Conservation (phyloP, 192 early-diverging fungal genomes). For the Backusella mclennaniae region DNA sequence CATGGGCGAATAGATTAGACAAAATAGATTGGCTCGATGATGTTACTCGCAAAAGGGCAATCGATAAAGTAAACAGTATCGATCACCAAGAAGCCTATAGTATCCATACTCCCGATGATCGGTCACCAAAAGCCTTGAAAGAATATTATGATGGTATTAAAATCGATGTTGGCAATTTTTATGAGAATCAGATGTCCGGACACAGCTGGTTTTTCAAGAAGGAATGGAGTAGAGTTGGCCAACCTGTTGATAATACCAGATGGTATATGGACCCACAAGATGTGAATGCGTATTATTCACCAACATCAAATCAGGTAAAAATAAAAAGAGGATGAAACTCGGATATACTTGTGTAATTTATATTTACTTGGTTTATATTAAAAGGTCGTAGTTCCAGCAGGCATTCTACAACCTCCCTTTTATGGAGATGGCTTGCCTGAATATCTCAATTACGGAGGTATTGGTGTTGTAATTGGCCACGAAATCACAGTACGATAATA, state of each 20-base stretch:
- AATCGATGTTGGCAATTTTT: conserved; percentile 48
- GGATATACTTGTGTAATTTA: background rate
- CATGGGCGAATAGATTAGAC: conserved; percentile 32
- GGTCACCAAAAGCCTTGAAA: conserved; percentile 41
- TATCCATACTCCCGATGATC: conserved; percentile 52
- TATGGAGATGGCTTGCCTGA: conserved; percentile 54
- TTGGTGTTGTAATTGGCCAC: conserved; percentile 73
- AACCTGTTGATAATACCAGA: conserved; percentile 43
- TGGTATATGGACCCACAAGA: conserved; percentile 60
- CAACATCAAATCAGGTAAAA: conserved; percentile 42
- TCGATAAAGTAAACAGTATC: conserved; percentile 40
- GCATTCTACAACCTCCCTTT: conserved; percentile 64
- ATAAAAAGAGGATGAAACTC: background rate
- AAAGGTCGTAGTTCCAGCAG: conserved; percentile 52
- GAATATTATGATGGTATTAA: conserved; percentile 52
- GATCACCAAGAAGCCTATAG: conserved; percentile 65
- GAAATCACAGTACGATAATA: conserved; percentile 57
- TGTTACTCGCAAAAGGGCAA: conserved; percentile 34
- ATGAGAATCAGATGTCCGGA: conserved; percentile 59
- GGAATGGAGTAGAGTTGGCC: conserved; percentile 23
- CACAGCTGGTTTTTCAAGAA: conserved; percentile 38
- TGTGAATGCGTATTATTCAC: conserved; percentile 59
- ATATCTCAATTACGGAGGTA: conserved; percentile 65
- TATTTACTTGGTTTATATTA: background rate
- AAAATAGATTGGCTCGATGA: conserved; percentile 47